Evolutionary conservation across 805 yeast species (phyloP).

Genomic region (Ogataea saltuana): DNA sequence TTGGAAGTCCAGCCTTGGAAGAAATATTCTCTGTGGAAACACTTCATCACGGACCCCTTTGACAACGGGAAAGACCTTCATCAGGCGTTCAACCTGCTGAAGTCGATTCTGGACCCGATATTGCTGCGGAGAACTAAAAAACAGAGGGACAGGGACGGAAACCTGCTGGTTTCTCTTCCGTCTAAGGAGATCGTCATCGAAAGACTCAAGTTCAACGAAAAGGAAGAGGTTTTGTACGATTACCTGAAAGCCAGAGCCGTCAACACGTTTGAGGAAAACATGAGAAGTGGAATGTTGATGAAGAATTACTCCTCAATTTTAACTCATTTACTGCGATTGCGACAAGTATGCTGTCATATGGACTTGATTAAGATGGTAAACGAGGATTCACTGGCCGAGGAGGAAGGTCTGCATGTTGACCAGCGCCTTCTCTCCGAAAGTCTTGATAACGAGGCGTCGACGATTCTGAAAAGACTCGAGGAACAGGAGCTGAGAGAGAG

Average conservation of each 20-base stretch:
- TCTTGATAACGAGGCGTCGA: constrained; percentile 24
- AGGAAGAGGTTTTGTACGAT: constrained; percentile 66
- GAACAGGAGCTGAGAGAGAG: constrained; percentile 27
- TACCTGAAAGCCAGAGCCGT: constrained; percentile 70
- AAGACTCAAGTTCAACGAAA: constrained; percentile 61
- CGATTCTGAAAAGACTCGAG: constrained; percentile 29
- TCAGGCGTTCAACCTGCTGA: constrained; percentile 80
- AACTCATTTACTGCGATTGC: constrained; percentile 76
- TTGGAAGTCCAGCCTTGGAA: constrained; percentile 88
- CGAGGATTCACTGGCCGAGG: constrained; percentile 42
- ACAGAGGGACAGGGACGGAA: constrained; percentile 75
- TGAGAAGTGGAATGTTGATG: constrained; percentile 65
- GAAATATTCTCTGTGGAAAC: constrained; percentile 81
- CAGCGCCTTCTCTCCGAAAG: constrained; percentile 9
- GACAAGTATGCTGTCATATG: constrained; percentile 89
- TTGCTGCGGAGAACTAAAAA: constrained; percentile 81
- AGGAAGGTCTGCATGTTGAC: constrained; percentile 39
- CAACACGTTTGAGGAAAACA: constrained; percentile 56
- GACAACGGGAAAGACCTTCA: constrained; percentile 63
- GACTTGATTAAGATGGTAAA: constrained; percentile 49
- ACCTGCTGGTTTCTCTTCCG: constrained; percentile 74
- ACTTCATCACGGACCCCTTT: constrained; percentile 81
- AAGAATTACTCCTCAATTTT: constrained; percentile 76
- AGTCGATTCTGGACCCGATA: constrained; percentile 80
- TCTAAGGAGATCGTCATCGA: constrained; percentile 71